These are phyloP conservation scores for Phaeomoniella chlamydospora DNA, from an alignment of 2,329 filamentous ascomycete genomes.

Conservation along the genomic window DNA sequence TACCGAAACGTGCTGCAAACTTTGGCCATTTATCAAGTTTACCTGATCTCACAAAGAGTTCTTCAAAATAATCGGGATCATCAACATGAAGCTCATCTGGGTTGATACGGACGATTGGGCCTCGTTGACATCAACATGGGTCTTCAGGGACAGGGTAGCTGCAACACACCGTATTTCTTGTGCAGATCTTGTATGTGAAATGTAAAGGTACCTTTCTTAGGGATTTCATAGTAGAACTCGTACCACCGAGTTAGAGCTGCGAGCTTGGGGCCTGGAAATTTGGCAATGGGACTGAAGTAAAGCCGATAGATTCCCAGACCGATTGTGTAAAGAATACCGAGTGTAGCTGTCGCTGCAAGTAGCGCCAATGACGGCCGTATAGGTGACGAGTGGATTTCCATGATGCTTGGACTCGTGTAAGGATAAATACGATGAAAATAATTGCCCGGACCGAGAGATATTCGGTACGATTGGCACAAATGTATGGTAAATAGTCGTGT, in stretches of 20 bases:
- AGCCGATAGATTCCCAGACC: constrained; percentile 8
- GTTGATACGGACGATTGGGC: constrained; percentile 19
- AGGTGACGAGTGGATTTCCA: too few species aligned
- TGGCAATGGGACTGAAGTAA: constrained; percentile 9
- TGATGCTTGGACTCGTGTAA: too few species aligned
- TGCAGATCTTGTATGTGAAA: constrained; percentile 13
- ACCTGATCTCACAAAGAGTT: constrained; percentile 15
- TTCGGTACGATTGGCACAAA: too few species aligned
- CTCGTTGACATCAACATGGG: constrained; percentile 6
- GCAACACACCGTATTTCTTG: constrained; percentile 13
- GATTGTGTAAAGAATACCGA: constrained; percentile 6
- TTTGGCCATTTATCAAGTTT: constrained; percentile 14
- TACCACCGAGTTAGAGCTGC: constrained; percentile 9
- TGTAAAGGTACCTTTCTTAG: constrained; percentile 11
- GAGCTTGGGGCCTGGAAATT: constrained; percentile 8
- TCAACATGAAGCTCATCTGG: constrained; percentile 19
- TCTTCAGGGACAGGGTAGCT: neutral
- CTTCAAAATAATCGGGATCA: constrained; percentile 18
- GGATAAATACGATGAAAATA: too few species aligned
- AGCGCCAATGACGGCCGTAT: too few species aligned
- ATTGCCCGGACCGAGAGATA: too few species aligned
- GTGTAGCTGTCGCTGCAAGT: too few species aligned
- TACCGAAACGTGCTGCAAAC: constrained; percentile 6
- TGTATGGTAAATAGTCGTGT: too few species aligned
- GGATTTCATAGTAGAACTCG: constrained; percentile 10